Conservation (phyloP, 2,329 filamentous ascomycete genomes). For the Polytolypa hystricis region DNA sequence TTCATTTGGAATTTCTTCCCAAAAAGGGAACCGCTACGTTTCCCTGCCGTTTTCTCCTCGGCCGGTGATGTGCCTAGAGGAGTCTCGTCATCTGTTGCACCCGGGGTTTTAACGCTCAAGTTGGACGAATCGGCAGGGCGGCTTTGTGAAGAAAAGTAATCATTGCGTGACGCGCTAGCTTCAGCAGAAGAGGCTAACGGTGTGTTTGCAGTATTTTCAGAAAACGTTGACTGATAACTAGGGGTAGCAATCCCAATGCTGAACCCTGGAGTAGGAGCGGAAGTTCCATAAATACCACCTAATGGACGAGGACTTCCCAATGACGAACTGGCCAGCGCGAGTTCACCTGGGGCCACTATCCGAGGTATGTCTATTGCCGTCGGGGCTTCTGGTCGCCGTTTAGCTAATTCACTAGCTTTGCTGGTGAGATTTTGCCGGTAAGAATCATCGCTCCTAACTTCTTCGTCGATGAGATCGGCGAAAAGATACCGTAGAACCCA, state of each 20-base stretch:
- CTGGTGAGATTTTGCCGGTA: constrained; percentile 61
- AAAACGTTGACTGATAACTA: constrained; percentile 14
- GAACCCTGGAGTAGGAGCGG: constrained; percentile 61
- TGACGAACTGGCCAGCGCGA: no score
- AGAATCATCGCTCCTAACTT: constrained; percentile 68
- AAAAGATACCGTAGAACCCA: constrained; percentile 94
- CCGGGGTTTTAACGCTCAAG: constrained; percentile 23
- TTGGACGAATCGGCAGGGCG: constrained; percentile 14
- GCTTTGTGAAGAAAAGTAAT: constrained; percentile 10
- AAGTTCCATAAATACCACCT: constrained; percentile 51
- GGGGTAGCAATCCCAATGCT: constrained; percentile 70
- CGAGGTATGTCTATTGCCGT: constrained; percentile 48
- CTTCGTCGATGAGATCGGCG: constrained; percentile 76
- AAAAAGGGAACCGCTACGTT: constrained; percentile 51
- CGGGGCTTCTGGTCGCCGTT: constrained; percentile 48
- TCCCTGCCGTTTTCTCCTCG: constrained; percentile 48
- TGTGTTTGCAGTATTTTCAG: constrained; percentile 20
- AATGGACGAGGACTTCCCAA: constrained; percentile 52
- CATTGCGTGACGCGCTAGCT: neutral
- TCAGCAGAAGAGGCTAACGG: constrained; percentile 16
- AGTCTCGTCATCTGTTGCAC: constrained; percentile 12
- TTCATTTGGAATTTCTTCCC: constrained; percentile 74
- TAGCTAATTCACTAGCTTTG: constrained; percentile 47
- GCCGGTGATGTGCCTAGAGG: constrained; percentile 16
- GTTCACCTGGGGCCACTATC: constrained; percentile 6